These are phyloP conservation scores for Suhomyces ambrosiae DNA, from an alignment of 1,139 yeast species.

Conservation along the genomic window DNA sequence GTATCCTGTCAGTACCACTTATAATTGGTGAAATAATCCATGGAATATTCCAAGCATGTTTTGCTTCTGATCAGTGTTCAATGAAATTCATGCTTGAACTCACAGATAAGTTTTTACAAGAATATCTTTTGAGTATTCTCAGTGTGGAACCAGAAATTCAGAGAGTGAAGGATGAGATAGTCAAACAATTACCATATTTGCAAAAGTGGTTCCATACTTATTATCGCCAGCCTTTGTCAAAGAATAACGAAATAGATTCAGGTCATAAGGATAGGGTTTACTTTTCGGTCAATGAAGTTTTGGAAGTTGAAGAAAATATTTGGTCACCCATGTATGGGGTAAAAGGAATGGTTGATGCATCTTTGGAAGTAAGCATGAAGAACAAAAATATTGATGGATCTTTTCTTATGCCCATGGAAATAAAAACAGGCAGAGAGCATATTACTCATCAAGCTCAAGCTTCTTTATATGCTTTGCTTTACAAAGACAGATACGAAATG, in stretches of 20 bases:
- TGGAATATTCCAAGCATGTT: slow-evolving; percentile 70
- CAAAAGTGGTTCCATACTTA: slow-evolving; percentile 63
- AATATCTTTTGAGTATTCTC: slow-evolving; percentile 53
- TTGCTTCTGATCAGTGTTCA: slow-evolving; percentile 46
- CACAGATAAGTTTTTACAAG: slow-evolving; percentile 48
- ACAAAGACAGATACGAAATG: slow-evolving; percentile 76
- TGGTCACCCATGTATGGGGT: slow-evolving; percentile 92
- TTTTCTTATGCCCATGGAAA: slow-evolving; percentile 75
- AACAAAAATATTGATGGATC: slow-evolving; percentile 35
- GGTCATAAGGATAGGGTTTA: slow-evolving; percentile 36
- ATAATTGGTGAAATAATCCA: slow-evolving; percentile 82
- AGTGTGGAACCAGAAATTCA: slow-evolving; percentile 56
- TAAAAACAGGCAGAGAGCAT: slow-evolving; percentile 77
- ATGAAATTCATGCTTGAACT: slow-evolving; percentile 45
- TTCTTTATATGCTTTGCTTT: slow-evolving; percentile 74
- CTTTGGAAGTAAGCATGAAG: slow-evolving; percentile 60
- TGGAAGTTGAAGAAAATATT: slow-evolving; percentile 87
- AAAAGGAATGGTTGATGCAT: slow-evolving; percentile 90
- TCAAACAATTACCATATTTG: slow-evolving; percentile 57
- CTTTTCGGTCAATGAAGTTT: slow-evolving; percentile 61
- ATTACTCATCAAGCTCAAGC: slow-evolving; percentile 86
- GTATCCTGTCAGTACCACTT: slow-evolving; percentile 58
- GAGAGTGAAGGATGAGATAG: slow-evolving; percentile 48
- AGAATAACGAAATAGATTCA: slow-evolving; percentile 37
- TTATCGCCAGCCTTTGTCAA: slow-evolving; percentile 29